Evolutionary conservation across 2,329 filamentous ascomycete species (phyloP), one percentile per base, ranked within the genome.

Genomic region (Aspergillus vadensis): DNA sequence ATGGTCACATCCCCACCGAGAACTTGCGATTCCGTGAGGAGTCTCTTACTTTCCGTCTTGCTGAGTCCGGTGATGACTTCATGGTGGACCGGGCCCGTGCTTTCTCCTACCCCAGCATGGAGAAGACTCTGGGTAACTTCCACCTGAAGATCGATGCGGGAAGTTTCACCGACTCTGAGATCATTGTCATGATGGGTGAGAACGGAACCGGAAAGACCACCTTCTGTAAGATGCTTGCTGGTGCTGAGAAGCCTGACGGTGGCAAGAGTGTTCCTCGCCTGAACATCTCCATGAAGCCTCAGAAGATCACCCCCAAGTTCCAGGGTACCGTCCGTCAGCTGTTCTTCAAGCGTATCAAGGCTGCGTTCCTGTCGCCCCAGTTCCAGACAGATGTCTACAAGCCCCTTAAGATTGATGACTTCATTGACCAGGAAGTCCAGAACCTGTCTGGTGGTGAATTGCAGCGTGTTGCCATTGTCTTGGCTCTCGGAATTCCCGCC

Each of bases 341-440:
- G 54, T 98, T 99, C 85, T 97, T 98, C 88, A 99, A 99, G 89
- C 94, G 95, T 83, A 99, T 99, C 81, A 97, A 97, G 85, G 88
- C 92, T 63, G 89, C 94, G 39, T 99, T 99, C 86, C 79, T 99
- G 71, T 95, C 89, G 69, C 95, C 95, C 30, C 95, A 99, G 79
- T 99, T 99, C 86, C 95, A 99, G 83, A 99, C 95, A 14, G 95
- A 99, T 77, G 96, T 99, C 60, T 96, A 98, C 82, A 98, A 98
- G 83, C 95, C 96, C n/a, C 86, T 99, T 63, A 97, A 96, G 83
- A 88, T 99, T 63, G 95, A 99, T 55, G 95, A 98, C 76, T 99
- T 99, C 79, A 98, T 99, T 74, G 95, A 99, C 76, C 95, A 99
- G 79, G 96, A 99, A 82, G 95, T 99, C 69, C 96, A 97, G 84